Conservation (phyloP, 2,329 filamentous ascomycete genomes). For the Botrytis elliptica region DNA sequence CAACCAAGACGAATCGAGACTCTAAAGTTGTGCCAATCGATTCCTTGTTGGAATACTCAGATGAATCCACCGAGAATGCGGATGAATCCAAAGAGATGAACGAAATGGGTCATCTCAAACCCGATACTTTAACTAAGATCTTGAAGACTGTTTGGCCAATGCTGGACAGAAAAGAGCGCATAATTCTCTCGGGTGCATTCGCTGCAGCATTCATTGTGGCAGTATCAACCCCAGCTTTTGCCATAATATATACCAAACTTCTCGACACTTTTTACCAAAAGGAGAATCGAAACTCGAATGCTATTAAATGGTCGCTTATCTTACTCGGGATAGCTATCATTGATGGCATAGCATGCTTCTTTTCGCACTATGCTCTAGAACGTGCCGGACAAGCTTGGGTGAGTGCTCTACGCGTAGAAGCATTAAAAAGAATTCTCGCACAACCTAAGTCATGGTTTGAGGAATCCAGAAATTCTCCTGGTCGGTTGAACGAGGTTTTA, state of each 20-base stretch:
- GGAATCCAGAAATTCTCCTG: constrained; percentile 60
- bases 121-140: constrained; percentile 51
- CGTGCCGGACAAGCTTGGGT: constrained; percentile 73
- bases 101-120: constrained; percentile 15
- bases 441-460: constrained; percentile 83
- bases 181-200: constrained; percentile 59
- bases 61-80: background rate
- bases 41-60: background rate
- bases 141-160: constrained; percentile 69
- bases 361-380: constrained; percentile 71
- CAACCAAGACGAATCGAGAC: background rate
- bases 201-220: constrained; percentile 38
- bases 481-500: constrained; percentile 66
- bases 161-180: constrained; percentile 51
- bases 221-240: constrained; percentile 58
- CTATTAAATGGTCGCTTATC: constrained; percentile 61
- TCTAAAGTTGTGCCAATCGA: background rate
- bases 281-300: constrained; percentile 27
- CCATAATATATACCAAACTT: constrained; percentile 71
- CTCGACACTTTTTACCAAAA: constrained; percentile 65
- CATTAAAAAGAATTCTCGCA: constrained; percentile 66
- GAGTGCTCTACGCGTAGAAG: constrained; percentile 65
- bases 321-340: constrained; percentile 66
- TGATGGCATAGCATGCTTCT: constrained; percentile 65
- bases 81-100: background rate